Evolutionary conservation across 176 grass and related monocot species (phyloP).

Genomic region (Ananas comosus): DNA sequence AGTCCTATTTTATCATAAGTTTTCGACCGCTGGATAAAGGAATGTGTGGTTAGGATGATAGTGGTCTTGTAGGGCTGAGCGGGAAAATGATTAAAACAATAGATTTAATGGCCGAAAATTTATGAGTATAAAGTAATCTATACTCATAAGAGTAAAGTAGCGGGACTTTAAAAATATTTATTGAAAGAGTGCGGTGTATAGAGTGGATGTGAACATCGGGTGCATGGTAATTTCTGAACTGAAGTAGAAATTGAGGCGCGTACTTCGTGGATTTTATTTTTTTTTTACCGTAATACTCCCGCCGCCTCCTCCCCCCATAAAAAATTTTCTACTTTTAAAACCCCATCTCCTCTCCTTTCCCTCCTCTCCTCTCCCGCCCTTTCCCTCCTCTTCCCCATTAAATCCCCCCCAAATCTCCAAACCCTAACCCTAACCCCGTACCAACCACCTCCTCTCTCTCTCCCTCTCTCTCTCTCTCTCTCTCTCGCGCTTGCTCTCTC

Average conservation of each 20-base stretch:
- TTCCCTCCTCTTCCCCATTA: conserved; percentile 4
- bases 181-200: no score
- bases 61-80: no score
- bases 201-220: no score
- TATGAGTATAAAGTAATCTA: no score
- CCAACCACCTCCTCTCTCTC: neutral
- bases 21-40: no score
- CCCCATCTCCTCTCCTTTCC: neutral
- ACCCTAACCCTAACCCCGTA: conserved; percentile 18
- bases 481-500: neutral
- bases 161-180: no score
- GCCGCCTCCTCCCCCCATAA: neutral
- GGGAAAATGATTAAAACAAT: no score
- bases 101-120: no score
- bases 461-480: neutral
- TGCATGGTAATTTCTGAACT: no score
- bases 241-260: neutral
- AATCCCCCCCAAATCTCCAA: conserved; percentile 36
- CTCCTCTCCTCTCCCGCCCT: conserved; percentile 1
- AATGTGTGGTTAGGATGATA: no score
- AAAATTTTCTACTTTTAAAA: neutral
- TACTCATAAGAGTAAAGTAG: no score
- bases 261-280: neutral
- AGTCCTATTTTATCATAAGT: no score
- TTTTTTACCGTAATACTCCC: neutral